These are phyloP conservation scores for Geotrichum klebahnii DNA, from an alignment of 1,139 yeast species.

Conservation along the genomic window DNA sequence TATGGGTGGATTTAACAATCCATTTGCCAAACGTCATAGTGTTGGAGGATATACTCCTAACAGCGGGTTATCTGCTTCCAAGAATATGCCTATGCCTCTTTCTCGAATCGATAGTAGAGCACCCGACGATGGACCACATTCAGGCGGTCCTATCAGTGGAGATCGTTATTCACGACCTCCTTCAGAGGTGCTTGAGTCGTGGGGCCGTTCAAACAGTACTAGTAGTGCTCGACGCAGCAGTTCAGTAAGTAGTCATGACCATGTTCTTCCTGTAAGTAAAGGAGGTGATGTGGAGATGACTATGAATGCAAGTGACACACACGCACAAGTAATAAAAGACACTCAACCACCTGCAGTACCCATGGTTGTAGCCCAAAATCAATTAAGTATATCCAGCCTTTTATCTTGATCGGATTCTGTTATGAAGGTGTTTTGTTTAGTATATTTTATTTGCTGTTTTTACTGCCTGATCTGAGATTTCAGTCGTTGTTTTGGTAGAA, in stretches of 20 bases:
- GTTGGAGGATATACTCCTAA: constrained; percentile 4
- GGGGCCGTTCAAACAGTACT: constrained; percentile 10
- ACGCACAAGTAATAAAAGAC: too few relatives aligned
- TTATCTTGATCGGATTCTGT: constrained; percentile 2
- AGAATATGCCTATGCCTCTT: too few relatives aligned
- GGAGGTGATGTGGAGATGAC: background rate
- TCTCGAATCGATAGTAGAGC: background rate
- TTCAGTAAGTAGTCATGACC: constrained; percentile 9
- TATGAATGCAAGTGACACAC: background rate
- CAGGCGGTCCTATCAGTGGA: background rate
- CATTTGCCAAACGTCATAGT: constrained; percentile 13
- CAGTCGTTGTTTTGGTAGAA: too few relatives aligned
- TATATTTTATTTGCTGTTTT: too few relatives aligned
- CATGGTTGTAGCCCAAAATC: background rate
- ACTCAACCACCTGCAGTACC: background rate
- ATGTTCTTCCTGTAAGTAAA: background rate
- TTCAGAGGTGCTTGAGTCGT: constrained; percentile 13
- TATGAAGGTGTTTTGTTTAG: background rate
- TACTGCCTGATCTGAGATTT: too few relatives aligned
- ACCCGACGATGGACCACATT: background rate
- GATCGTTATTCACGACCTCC: constrained; percentile 10
- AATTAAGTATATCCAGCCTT: constrained; percentile 15
- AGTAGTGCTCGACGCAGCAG: constrained; percentile 16
- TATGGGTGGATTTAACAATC: constrained; percentile 5
- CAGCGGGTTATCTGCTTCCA: too few relatives aligned